phyloP scores from a whole-genome alignment of 106 monocot species.

The Phalaenopsis equestris region DNA sequence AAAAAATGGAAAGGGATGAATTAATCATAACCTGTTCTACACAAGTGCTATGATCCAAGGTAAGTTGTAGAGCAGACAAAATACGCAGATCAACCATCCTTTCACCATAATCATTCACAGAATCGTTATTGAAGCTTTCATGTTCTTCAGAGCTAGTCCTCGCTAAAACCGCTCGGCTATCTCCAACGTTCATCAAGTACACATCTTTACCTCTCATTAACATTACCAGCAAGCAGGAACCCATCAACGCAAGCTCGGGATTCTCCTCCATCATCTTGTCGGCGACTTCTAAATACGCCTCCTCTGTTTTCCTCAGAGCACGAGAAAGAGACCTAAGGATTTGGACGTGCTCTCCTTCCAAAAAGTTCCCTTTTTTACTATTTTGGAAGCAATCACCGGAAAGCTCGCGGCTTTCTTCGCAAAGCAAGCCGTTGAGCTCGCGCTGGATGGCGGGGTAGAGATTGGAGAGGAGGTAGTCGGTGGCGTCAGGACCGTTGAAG shows the following conservation, averaged over 20 bases:
- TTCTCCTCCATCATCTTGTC: constrained; percentile 32
- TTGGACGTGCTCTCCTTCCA: constrained; percentile 5
- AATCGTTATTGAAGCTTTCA: constrained; percentile 13
- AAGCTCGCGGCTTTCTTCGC: constrained; percentile 1
- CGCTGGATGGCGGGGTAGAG: constrained; percentile 44
- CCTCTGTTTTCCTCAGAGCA: constrained; percentile 55
- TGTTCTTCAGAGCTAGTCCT: constrained; percentile 1
- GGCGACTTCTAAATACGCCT: constrained; percentile 33
- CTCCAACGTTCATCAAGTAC: constrained; percentile 71
- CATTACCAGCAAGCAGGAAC: constrained; percentile 62
- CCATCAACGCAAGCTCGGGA: constrained; percentile 65
- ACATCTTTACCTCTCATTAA: constrained; percentile 60
- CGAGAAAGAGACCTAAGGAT: constrained; percentile 36
- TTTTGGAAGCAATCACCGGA: constrained; percentile 3
- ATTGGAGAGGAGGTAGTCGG: constrained; percentile 57
- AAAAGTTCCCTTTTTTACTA: constrained; percentile 8
- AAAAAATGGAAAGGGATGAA: background rate
- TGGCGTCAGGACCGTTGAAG: constrained; percentile 72
- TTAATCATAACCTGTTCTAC: constrained; percentile 16
- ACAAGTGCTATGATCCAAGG: constrained; percentile 50
- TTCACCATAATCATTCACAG: background rate
- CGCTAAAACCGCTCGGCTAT: constrained; percentile 51
- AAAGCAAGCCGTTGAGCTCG: constrained; percentile 42
- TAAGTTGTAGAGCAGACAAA: constrained; percentile 43
- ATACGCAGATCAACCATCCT: background rate